Base-by-base conservation (phyloP, 202 grass and related monocot genomes). In the Musa balbisiana region DNA sequence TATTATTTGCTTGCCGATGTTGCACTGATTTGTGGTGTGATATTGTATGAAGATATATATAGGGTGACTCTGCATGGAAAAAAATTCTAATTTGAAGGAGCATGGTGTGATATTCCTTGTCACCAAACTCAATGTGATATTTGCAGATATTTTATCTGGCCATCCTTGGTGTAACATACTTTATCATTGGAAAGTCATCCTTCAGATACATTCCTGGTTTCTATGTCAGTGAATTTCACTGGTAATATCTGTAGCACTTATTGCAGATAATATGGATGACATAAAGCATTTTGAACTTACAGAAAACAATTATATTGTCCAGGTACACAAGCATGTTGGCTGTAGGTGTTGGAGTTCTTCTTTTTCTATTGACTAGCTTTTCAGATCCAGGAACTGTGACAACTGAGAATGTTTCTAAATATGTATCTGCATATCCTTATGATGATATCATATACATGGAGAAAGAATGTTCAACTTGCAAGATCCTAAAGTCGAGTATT, bases 381-480 rank as follows among this genome's bases (percentile, higher is more conserved):
- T 99, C 96, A 83, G 91, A 99, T 79, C 96, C 96, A 82, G 96
- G 96, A 76, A 95, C 89, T 77, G 63, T 99, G 71, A 99, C 96
- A 83, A 72, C 82, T 84, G 82, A 88, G 75, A 99, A 95, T 43
- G 89, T 88, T 65, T 88, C 91, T 67, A 87, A 83, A 71, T 99
- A 99, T 88, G 13, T 99, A 59, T 88, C 82, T 78, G 87, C 82
- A 51, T 99, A 99, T 89, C 87, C 91, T 64, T 99, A 87, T 83
- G 96, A 99, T 66, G 79, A 87, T 69, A 49, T 95, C 67, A 95
- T 99, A 83, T 99, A 79, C 78, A 82, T 80, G 27, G 87, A 95
- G 76, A 99, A 90, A 93, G 87, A 92, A 90, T 99, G 95, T 83
- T 86, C 91, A 21, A 99, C 96, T 67, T 99, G 96, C 87, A 99